phyloP scores from a whole-genome alignment of 83 land plant genomes.

The Picea abies region DNA sequence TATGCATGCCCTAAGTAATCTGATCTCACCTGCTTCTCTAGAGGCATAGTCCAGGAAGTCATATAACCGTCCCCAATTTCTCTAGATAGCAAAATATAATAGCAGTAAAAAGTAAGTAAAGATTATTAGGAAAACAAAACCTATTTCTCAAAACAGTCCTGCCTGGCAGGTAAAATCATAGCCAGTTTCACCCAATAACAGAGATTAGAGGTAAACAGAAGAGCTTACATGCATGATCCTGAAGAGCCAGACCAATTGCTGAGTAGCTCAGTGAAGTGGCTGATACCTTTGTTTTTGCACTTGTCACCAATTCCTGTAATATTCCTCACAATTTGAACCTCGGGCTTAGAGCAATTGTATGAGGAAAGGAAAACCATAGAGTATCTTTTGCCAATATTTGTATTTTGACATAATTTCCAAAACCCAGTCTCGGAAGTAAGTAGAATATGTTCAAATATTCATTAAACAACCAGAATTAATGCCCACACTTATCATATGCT shows the following conservation, averaged over 20 bases:
- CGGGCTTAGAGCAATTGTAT: background rate
- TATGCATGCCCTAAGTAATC: background rate
- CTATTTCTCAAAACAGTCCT: background rate
- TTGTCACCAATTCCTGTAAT: constrained; percentile 61
- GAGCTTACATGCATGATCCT: constrained; percentile 70
- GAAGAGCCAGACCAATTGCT: constrained; percentile 56
- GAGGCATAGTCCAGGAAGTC: constrained; percentile 70
- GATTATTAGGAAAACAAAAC: background rate
- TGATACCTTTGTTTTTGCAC: constrained; percentile 48
- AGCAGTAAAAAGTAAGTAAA: background rate
- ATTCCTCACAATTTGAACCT: background rate
- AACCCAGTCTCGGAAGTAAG: background rate
- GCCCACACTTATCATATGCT: background rate
- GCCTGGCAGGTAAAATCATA: background rate
- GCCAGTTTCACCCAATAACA: background rate
- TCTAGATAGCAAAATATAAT: constrained; percentile 21
- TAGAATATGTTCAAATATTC: background rate
- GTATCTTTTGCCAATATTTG: background rate
- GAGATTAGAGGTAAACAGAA: background rate
- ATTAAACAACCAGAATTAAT: background rate
- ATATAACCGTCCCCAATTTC: constrained; percentile 68
- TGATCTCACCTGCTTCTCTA: constrained; percentile 47
- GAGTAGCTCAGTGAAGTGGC: constrained; percentile 51
- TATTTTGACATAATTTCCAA: background rate
- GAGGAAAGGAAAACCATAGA: background rate